Percentiles rank a stretch among this genome's conserved stretches.
phyloP scores from a whole-genome alignment of 75 land plant genomes.

The Picea sitchensis region DNA sequence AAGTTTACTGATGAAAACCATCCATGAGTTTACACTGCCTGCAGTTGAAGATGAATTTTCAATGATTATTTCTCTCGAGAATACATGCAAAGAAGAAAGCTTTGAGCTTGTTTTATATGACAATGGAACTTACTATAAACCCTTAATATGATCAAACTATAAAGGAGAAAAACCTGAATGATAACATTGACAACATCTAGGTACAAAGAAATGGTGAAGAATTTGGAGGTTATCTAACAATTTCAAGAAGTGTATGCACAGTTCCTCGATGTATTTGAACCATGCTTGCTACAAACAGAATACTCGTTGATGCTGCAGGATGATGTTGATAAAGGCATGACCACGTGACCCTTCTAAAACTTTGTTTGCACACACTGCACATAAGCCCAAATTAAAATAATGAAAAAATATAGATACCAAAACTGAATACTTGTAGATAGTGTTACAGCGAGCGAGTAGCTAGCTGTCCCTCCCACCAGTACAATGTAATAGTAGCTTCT shows the following conservation, averaged over 20 bases:
- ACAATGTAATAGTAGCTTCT: too few relatives aligned
- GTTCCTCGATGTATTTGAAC: background rate
- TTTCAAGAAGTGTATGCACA: slow-evolving; percentile 11
- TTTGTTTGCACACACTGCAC: too few relatives aligned
- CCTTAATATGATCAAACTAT: background rate
- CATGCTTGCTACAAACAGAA: too few relatives aligned
- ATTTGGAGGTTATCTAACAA: slow-evolving; percentile 10
- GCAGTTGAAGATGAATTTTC: background rate
- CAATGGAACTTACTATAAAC: background rate
- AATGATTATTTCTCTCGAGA: background rate
- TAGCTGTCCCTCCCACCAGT: too few relatives aligned
- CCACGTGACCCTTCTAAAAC: too few relatives aligned
- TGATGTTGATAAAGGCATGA: too few relatives aligned
- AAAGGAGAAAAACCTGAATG: background rate
- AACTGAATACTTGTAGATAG: too few relatives aligned
- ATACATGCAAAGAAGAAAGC: background rate
- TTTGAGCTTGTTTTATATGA: background rate
- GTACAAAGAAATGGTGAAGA: background rate
- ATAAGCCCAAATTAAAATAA: too few relatives aligned
- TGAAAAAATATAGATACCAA: too few relatives aligned
- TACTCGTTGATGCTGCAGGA: too few relatives aligned
- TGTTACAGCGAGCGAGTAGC: too few relatives aligned
- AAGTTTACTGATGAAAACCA: background rate
- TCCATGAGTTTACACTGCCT: background rate
- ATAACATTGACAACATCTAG: background rate